Base-by-base conservation (phyloP, 768 basidiomycete species). In the Gloeopeniophorella convolvens region DNA sequence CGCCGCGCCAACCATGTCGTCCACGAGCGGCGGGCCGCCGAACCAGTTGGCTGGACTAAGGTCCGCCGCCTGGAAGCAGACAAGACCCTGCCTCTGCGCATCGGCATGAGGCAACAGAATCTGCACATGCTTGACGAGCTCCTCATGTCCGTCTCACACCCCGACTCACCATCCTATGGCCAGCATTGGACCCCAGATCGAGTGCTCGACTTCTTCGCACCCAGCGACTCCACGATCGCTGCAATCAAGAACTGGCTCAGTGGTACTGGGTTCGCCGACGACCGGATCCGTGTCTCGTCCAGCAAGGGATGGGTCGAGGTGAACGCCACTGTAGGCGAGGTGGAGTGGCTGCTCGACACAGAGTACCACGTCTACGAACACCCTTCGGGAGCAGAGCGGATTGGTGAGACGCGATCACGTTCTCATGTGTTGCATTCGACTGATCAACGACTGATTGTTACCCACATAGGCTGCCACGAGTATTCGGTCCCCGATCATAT, bases 61-160 rank as follows among this genome's bases (percentile, higher is more conserved):
- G 46, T 61, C 16, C 63, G 64, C 21, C 65, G 62, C 10, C 64
- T 66, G 16, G 55, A 66, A 27, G 18, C 66, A 7, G 50, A 63
- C 28, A 57, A 62, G 16, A 49, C 65, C 4, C 53, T 76, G 20
- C 74, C 73, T 13, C 59, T 76, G 39, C 73, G 75, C 30, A 68
- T 76, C 41, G 74, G 72, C 0, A 67, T 77, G 13, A 57, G 57
- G 8, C 75, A 77, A 59, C 60, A 59, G 31, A 75, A 76, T 54
- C 52, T 74, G 7, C 59, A 70, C 44, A 48, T 61, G 26, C 53
- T 76, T n/a, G 72, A 73, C 18, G 67, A 69, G 42, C 61, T 65
- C 42, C 68, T 76, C 27, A 61, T 70, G 49, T 63, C 70, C 3
- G 68, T 76, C 13, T 69, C 75, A 1, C 68, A 73, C 46, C 75